Conservation (phyloP, 202 grass and related monocot genomes). For the Zoysia matrella region DNA sequence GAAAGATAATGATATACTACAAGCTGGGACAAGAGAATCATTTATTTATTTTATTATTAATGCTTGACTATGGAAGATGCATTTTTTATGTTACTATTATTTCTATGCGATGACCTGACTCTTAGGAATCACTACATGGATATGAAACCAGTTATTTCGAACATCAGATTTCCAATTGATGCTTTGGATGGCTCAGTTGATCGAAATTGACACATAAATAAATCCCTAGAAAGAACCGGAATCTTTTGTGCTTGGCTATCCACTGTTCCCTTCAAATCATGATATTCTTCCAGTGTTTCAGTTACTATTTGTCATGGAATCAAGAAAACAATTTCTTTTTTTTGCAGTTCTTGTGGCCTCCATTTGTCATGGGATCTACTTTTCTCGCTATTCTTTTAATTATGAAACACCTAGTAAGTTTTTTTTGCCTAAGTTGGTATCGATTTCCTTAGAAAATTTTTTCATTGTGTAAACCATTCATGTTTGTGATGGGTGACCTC, state of each 20-base stretch:
- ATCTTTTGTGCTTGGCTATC: too few species aligned
- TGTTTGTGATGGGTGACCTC: neutral
- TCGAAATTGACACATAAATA: neutral
- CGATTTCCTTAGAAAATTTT: constrained; percentile 35
- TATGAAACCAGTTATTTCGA: neutral
- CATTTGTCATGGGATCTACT: constrained; percentile 86
- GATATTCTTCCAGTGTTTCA: constrained; percentile 15
- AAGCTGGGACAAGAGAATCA: neutral
- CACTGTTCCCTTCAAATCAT: constrained; percentile 18
- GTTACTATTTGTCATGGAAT: constrained; percentile 26
- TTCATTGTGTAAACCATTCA: neutral
- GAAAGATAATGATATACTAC: neutral
- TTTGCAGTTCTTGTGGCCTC: constrained; percentile 92
- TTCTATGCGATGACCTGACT: neutral
- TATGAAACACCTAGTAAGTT: constrained; percentile 83
- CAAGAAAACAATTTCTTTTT: constrained; percentile 30
- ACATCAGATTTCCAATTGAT: neutral
- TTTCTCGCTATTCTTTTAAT: constrained; percentile 82
- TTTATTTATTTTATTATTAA: neutral
- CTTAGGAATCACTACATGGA: neutral
- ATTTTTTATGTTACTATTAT: neutral
- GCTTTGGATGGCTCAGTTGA: neutral
- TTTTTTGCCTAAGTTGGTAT: constrained; percentile 11
- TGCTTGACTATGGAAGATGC: neutral
- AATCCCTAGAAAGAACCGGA: too few species aligned